Percentiles rank a stretch among this genome's conserved stretches.
phyloP scores from a whole-genome alignment of 768 basidiomycete species.

The Tremella fuciformis region DNA sequence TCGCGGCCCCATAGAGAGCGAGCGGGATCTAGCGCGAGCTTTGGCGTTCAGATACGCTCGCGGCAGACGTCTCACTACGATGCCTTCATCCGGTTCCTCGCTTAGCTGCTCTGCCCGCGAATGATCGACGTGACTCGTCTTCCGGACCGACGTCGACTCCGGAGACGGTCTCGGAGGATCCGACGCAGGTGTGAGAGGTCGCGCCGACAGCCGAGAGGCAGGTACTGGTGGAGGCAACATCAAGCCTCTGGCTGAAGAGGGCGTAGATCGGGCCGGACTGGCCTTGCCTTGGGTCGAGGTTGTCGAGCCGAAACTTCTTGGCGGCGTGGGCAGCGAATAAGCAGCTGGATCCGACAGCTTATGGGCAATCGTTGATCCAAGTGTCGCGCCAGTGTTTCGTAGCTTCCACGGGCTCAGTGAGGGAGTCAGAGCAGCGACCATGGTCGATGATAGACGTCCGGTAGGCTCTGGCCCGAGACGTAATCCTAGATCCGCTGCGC shows the following conservation, averaged over 20 bases:
- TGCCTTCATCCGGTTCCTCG: no score
- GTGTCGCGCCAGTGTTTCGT: neutral
- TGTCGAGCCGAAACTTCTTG: constrained; percentile 15
- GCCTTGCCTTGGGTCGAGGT: neutral
- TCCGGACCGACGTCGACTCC: neutral
- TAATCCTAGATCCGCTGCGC: constrained; percentile 34
- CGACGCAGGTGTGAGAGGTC: constrained; percentile 11
- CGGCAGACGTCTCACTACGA: no score
- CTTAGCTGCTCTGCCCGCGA: no score
- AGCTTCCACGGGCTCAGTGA: neutral
- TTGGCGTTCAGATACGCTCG: no score
- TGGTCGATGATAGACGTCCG: constrained; percentile 23
- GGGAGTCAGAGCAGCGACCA: constrained; percentile 26
- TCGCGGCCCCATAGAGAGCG: constrained; percentile 10
- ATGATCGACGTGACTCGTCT: no score
- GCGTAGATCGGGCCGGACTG: neutral
- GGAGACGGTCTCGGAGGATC: neutral
- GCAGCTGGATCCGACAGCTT: neutral
- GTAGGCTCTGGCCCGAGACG: constrained; percentile 32
- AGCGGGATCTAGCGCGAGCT: constrained; percentile 7
- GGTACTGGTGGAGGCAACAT: constrained; percentile 41
- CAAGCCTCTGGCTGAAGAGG: constrained; percentile 10
- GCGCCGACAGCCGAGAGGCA: neutral
- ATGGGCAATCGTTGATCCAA: constrained; percentile 11
- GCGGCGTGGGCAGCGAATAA: constrained; percentile 23